A percentile compares a stretch with the other conserved stretches of the same genome.
Evolutionary conservation across 306 rosid species (phyloP).

Genomic region (Vigna radiata): DNA sequence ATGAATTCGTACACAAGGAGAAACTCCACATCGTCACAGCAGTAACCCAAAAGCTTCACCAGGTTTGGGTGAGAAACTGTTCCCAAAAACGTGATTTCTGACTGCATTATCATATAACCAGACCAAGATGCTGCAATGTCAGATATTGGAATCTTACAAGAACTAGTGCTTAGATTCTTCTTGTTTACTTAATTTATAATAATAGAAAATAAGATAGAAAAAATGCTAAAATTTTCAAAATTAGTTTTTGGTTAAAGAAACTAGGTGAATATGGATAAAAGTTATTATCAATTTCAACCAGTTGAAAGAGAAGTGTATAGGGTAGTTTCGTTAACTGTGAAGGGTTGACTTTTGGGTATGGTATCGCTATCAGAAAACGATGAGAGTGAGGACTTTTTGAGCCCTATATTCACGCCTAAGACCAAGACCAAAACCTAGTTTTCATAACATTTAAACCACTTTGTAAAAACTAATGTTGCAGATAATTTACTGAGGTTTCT

Average conservation of each 20-base stretch:
- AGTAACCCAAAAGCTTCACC: slow-evolving; percentile 82
- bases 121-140: neutral
- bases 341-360: neutral
- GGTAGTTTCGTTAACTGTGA: too few relatives aligned
- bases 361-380: neutral
- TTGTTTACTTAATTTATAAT: too few relatives aligned
- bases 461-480: too few relatives aligned
- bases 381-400: neutral
- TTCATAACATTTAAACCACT: too few relatives aligned
- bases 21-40: slow-evolving; percentile 68
- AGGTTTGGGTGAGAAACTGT: slow-evolving; percentile 83
- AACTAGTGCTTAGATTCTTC: too few relatives aligned
- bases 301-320: neutral
- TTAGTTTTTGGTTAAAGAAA: too few relatives aligned
- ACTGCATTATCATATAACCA: slow-evolving; percentile 56
- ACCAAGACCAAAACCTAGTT: too few relatives aligned
- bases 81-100: slow-evolving; percentile 87
- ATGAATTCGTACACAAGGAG: slow-evolving; percentile 94
- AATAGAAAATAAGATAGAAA: too few relatives aligned
- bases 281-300: too few relatives aligned
- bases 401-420: neutral
- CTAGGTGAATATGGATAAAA: too few relatives aligned
- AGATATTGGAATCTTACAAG: neutral
- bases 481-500: too few relatives aligned
- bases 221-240: too few relatives aligned